Conservation (phyloP, 1,284 basidiomycete species). For the Leccinum proximum region DNA sequence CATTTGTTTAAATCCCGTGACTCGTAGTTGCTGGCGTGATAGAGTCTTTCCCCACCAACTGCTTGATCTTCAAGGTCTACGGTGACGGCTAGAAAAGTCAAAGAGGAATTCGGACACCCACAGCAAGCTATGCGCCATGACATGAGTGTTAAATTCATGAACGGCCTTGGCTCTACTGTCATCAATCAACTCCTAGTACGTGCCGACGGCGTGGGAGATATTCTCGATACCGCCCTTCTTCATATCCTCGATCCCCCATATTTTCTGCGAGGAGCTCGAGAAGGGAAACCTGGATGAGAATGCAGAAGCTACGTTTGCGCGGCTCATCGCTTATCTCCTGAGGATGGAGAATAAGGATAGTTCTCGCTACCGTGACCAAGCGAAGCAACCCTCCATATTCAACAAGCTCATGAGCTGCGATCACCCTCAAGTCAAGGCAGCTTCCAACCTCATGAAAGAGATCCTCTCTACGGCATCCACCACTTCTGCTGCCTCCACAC, state of each 20-base stretch:
- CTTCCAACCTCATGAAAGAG: slow-evolving; percentile 42
- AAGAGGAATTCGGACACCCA: too few relatives aligned
- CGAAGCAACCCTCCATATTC: slow-evolving; percentile 33
- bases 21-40: too few relatives aligned
- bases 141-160: slow-evolving; percentile 39
- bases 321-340: slow-evolving; percentile 49
- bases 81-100: too few relatives aligned
- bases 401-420: slow-evolving; percentile 35
- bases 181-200: slow-evolving; percentile 40
- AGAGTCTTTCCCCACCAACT: too few relatives aligned
- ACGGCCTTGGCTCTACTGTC: slow-evolving; percentile 37
- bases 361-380: slow-evolving; percentile 36
- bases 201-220: slow-evolving; percentile 40
- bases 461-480: slow-evolving; percentile 30
- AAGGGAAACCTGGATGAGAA: slow-evolving; percentile 34
- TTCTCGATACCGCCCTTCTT: slow-evolving; percentile 37
- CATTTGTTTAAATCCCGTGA: too few relatives aligned
- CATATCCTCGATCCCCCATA: slow-evolving; percentile 50
- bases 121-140: slow-evolving; percentile 44
- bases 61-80: too few relatives aligned
- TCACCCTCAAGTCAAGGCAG: slow-evolving; percentile 30
- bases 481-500: slow-evolving; percentile 17
- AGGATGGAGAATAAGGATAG: slow-evolving; percentile 36
- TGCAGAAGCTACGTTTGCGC: slow-evolving; percentile 41
- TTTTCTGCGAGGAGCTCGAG: slow-evolving; percentile 44